phyloP scores from a whole-genome alignment of 2,329 filamentous ascomycete genomes.

The Ophiobolus disseminans region DNA sequence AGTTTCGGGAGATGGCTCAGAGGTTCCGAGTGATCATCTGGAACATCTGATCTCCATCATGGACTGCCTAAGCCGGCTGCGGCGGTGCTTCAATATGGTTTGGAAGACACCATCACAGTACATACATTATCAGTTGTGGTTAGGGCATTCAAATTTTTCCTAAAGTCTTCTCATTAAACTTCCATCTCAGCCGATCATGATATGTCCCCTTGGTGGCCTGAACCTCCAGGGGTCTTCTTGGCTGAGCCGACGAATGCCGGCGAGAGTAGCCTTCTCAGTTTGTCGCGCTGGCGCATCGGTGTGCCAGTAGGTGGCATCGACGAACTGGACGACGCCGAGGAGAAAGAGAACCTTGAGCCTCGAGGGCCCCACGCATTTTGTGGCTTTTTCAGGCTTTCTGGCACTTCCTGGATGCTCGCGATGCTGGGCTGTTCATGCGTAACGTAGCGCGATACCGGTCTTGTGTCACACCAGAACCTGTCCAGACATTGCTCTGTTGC shows the following conservation, averaged over 20 bases:
- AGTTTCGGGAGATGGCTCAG: slow-evolving; percentile 1
- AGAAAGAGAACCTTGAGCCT: slow-evolving; percentile 27
- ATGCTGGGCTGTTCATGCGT: slow-evolving; percentile 7
- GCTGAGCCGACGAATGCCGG: slow-evolving; percentile 26
- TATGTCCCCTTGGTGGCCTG: slow-evolving; percentile 15
- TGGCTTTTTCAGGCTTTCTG: slow-evolving; percentile 8
- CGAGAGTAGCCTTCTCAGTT: slow-evolving; percentile 30
- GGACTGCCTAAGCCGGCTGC: slow-evolving; percentile 12
- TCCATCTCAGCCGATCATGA: slow-evolving; percentile 18
- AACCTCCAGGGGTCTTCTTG: slow-evolving; percentile 17
- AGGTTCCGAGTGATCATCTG: slow-evolving; percentile 7
- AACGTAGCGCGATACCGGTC: not conserved
- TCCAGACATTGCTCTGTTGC: slow-evolving; percentile 40
- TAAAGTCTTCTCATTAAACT: slow-evolving; percentile 10
- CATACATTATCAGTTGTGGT: slow-evolving; percentile 18
- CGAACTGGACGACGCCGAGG: slow-evolving; percentile 29
- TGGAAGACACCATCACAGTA: slow-evolving; percentile 13
- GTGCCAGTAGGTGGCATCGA: slow-evolving; percentile 14
- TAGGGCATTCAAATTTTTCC: slow-evolving; percentile 19
- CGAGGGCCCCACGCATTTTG: slow-evolving; percentile 9
- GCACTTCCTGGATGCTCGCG: slow-evolving; percentile 16
- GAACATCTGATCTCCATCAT: slow-evolving; percentile 12
- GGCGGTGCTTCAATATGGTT: slow-evolving; percentile 1
- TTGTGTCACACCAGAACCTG: slow-evolving; percentile 39
- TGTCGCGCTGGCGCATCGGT: slow-evolving; percentile 30